Evolutionary conservation across 441 rosid species (phyloP).

Genomic region (Geranium incanum): DNA sequence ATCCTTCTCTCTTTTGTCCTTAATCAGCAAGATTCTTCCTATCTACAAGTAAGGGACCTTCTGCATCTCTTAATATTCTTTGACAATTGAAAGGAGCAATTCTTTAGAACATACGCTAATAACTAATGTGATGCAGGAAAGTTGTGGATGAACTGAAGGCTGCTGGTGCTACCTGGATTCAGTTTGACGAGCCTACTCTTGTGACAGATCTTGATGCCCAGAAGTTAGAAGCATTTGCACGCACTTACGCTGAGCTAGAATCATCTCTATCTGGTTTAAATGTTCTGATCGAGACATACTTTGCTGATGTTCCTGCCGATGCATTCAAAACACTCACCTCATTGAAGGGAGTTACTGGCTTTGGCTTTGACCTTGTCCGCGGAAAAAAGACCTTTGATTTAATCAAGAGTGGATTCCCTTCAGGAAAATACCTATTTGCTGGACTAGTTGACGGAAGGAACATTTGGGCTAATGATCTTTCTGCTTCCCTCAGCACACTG

Average conservation of each 20-base stretch:
- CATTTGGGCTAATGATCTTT: conserved; percentile 95
- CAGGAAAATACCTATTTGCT: conserved; percentile 81
- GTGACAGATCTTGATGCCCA: conserved; percentile 80
- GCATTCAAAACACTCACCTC: conserved; percentile 73
- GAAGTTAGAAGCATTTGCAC: conserved; percentile 71
- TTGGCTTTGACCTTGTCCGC: conserved; percentile 84
- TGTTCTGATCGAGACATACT: conserved; percentile 84
- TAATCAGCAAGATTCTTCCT: conserved; percentile 74
- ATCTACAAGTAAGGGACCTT: conserved; percentile 60
- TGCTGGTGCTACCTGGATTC: conserved; percentile 95
- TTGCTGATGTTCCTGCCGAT: conserved; percentile 79
- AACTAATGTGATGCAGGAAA: conserved; percentile 48
- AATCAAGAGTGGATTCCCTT: conserved; percentile 68
- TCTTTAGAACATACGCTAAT: no score
- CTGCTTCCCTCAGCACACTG: conserved; percentile 59
- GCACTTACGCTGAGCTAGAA: conserved; percentile 67
- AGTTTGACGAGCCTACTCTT: conserved; percentile 85
- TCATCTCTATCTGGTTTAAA: conserved; percentile 72
- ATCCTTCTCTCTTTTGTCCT: conserved; percentile 72
- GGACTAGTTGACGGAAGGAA: conserved; percentile 97
- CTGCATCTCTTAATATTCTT: background rate
- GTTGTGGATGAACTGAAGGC: conserved; percentile 84
- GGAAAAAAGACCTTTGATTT: conserved; percentile 73
- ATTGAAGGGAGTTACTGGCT: conserved; percentile 80
- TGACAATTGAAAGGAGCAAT: no score